Conservation (phyloP, 805 yeast genomes). For the Cyberlindnera mrakii region DNA sequence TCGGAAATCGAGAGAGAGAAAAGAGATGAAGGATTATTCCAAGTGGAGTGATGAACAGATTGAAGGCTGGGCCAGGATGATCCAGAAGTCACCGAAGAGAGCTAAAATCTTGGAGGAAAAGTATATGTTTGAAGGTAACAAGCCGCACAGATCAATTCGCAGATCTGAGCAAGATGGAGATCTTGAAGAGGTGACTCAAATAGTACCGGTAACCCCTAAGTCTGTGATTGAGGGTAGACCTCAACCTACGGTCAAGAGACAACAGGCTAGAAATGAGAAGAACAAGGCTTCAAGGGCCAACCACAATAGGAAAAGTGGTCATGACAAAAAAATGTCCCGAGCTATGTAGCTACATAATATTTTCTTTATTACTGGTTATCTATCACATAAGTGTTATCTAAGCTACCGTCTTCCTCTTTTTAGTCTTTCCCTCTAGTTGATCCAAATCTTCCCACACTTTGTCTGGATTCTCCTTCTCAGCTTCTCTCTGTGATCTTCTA, state of each 20-base stretch:
- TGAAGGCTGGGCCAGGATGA: constrained; percentile 87
- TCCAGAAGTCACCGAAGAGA: constrained; percentile 57
- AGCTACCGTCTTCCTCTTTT: constrained; percentile 14
- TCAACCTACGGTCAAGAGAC: constrained; percentile 20
- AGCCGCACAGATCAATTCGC: constrained; percentile 22
- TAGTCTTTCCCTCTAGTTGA: constrained; percentile 9
- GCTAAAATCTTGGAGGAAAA: constrained; percentile 58
- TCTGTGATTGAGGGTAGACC: too few relatives aligned
- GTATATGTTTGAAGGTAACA: constrained; percentile 42
- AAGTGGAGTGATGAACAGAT: constrained; percentile 86
- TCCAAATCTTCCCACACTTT: constrained; percentile 33
- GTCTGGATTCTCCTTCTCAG: constrained; percentile 28
- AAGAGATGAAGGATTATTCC: constrained; percentile 43
- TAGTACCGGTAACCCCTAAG: neutral
- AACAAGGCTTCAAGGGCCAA: constrained; percentile 54
- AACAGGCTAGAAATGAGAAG: constrained; percentile 42
- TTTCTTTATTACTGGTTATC: neutral
- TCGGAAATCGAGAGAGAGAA: constrained; percentile 48
- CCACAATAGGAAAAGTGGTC: constrained; percentile 60
- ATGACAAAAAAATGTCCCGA: constrained; percentile 43
- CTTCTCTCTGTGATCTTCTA: constrained; percentile 32
- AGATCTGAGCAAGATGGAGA: constrained; percentile 10
- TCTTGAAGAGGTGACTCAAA: neutral
- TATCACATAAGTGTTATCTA: neutral
- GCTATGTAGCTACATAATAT: constrained; percentile 2